Evolutionary conservation across 352 stramenopile genomes (phyloP).

Genomic region (Phytophthora podocarpi): DNA sequence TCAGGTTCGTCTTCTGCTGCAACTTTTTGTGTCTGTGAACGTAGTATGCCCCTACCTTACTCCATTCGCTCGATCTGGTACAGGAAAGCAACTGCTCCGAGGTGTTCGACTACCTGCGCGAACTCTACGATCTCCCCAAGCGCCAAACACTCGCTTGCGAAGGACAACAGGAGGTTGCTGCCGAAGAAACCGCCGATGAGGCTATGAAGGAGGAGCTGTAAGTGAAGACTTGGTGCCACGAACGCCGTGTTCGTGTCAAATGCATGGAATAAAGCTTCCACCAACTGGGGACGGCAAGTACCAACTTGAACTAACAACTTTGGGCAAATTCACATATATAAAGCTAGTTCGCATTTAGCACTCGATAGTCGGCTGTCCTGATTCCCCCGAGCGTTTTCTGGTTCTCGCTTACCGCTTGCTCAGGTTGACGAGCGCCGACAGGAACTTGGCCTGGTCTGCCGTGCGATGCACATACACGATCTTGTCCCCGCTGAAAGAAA

Average conservation of each 20-base stretch:
- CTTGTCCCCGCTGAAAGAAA: slow-evolving; percentile 87
- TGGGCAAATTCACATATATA: slow-evolving; percentile 35
- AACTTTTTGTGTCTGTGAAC: too few relatives aligned
- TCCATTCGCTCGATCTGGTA: neutral
- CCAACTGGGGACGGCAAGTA: too few relatives aligned
- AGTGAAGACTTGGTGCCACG: too few relatives aligned
- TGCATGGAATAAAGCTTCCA: too few relatives aligned
- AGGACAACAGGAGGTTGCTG: slow-evolving; percentile 1
- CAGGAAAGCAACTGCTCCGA: slow-evolving; percentile 65
- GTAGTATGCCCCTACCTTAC: too few relatives aligned
- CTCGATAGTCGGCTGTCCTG: neutral
- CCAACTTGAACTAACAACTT: too few relatives aligned
- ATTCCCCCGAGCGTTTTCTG: neutral
- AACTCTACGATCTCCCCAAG: slow-evolving; percentile 55
- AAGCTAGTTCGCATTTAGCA: slow-evolving; percentile 25
- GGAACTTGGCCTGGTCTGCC: slow-evolving; percentile 89
- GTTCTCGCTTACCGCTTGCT: slow-evolving; percentile 61
- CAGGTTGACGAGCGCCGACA: slow-evolving; percentile 78
- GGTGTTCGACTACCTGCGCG: slow-evolving; percentile 68
- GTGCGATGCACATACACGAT: slow-evolving; percentile 90
- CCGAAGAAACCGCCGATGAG: slow-evolving; percentile 27
- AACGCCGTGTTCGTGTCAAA: too few relatives aligned
- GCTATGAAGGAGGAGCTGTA: slow-evolving; percentile 58
- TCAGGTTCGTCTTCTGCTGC: slow-evolving; percentile 44
- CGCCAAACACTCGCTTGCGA: slow-evolving; percentile 38